Conservation (phyloP, 2,329 filamentous ascomycete genomes). For the Podosphaera aphanis region DNA sequence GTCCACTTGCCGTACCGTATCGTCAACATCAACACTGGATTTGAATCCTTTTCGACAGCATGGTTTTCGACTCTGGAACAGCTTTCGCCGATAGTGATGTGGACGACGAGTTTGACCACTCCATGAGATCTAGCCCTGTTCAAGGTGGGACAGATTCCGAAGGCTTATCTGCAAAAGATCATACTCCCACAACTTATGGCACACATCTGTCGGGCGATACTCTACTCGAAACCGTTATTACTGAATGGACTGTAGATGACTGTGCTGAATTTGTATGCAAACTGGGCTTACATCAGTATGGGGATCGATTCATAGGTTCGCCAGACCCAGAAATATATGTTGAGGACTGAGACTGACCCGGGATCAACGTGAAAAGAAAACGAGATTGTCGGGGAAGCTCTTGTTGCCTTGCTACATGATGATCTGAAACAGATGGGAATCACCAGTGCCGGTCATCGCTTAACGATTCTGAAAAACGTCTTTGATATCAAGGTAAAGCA, state of each 20-base stretch:
- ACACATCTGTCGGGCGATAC: slow-evolving; percentile 40
- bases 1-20: too few relatives aligned
- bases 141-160: slow-evolving; percentile 47
- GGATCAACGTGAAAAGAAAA: slow-evolving; percentile 45
- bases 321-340: background rate
- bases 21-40: background rate
- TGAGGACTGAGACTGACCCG: slow-evolving; percentile 12
- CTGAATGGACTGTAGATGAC: slow-evolving; percentile 65
- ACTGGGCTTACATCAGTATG: slow-evolving; percentile 63
- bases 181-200: slow-evolving; percentile 59
- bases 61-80: slow-evolving; percentile 39
- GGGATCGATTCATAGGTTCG: slow-evolving; percentile 61
- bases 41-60: slow-evolving; percentile 5
- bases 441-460: slow-evolving; percentile 70
- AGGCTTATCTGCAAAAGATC: slow-evolving; percentile 38
- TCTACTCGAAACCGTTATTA: slow-evolving; percentile 51
- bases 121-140: slow-evolving; percentile 42
- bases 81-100: slow-evolving; percentile 60
- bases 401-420: slow-evolving; percentile 72
- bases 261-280: slow-evolving; percentile 70
- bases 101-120: slow-evolving; percentile 64
- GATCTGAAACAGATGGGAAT: slow-evolving; percentile 93
- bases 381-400: slow-evolving; percentile 74
- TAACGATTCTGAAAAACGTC: slow-evolving; percentile 86
- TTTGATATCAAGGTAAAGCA: slow-evolving; percentile 93